Evolutionary conservation across 768 basidiomycete species (phyloP).

Genomic region (Auriscalpium microsporum): DNA sequence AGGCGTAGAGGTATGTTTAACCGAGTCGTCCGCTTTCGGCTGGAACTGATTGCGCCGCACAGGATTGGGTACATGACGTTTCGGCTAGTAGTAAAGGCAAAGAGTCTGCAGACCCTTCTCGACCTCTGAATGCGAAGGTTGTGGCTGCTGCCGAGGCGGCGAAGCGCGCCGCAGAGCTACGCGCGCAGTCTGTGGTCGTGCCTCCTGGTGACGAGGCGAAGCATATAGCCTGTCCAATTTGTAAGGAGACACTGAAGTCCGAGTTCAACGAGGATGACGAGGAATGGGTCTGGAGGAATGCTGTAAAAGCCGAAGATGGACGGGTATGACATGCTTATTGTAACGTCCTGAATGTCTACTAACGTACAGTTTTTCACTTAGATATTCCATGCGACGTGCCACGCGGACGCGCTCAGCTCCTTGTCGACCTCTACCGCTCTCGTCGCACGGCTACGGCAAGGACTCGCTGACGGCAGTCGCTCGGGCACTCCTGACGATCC

Average conservation of each 20-base stretch:
- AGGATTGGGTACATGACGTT: slow-evolving; percentile 87
- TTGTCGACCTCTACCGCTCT: slow-evolving; percentile 41
- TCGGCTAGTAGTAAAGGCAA: slow-evolving; percentile 59
- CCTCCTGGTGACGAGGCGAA: slow-evolving; percentile 86
- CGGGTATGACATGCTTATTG: slow-evolving; percentile 43
- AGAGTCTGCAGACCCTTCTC: slow-evolving; percentile 46
- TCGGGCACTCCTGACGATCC: slow-evolving; percentile 65
- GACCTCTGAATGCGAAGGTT: slow-evolving; percentile 46
- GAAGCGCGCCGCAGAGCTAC: slow-evolving; percentile 68
- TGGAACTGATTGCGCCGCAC: neutral
- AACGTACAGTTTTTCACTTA: slow-evolving; percentile 22
- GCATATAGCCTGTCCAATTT: slow-evolving; percentile 83
- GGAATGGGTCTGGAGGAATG: slow-evolving; percentile 97
- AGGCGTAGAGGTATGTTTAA: slow-evolving; percentile 58
- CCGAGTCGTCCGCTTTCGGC: neutral
- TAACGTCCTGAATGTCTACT: neutral
- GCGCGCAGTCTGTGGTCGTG: slow-evolving; percentile 75
- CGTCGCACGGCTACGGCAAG: slow-evolving; percentile 61
- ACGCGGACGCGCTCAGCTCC: slow-evolving; percentile 67
- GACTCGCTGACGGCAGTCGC: slow-evolving; percentile 47
- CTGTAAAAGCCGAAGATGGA: slow-evolving; percentile 75
- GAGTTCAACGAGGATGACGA: slow-evolving; percentile 95
- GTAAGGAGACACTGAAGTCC: slow-evolving; percentile 86
- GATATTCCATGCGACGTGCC: slow-evolving; percentile 94
- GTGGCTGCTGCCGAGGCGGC: slow-evolving; percentile 55